phyloP scores from a whole-genome alignment of 371 early-diverging fungal species.

The Mucor plumbeus region DNA sequence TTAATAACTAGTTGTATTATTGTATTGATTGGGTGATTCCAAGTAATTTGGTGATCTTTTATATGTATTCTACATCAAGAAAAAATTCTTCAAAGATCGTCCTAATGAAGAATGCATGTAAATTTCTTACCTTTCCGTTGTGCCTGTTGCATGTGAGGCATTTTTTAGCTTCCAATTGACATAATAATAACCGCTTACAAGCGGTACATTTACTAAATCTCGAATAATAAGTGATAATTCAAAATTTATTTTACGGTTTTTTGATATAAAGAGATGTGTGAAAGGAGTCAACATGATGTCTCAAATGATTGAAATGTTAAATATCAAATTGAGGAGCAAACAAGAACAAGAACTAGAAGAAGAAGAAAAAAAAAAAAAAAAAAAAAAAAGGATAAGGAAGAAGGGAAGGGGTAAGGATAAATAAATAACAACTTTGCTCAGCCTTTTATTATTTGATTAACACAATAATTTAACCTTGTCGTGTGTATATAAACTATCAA shows the following conservation, averaged over 20 bases:
- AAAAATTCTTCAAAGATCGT: background rate
- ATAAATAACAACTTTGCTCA: background rate
- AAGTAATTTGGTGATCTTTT: slow-evolving; percentile 55
- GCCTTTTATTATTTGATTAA: background rate
- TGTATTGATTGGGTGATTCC: slow-evolving; percentile 50
- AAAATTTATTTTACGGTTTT: slow-evolving; percentile 39
- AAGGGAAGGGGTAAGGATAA: background rate
- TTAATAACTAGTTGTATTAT: slow-evolving; percentile 54
- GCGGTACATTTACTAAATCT: slow-evolving; percentile 41
- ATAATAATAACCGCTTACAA: slow-evolving; percentile 44
- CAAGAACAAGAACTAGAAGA: background rate
- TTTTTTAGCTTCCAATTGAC: slow-evolving; percentile 39
- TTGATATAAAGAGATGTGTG: slow-evolving; percentile 35
- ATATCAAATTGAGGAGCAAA: slow-evolving; percentile 2
- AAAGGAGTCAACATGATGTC: slow-evolving; percentile 19
- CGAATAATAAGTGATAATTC: slow-evolving; percentile 30
- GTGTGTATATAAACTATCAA: background rate
- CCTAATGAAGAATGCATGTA: background rate
- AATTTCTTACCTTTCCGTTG: slow-evolving; percentile 17
- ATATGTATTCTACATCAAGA: background rate
- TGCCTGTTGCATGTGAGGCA: slow-evolving; percentile 33
- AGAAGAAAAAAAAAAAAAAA: background rate
- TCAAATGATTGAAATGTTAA: background rate
- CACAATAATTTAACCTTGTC: background rate
- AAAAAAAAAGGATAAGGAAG: background rate